These are phyloP conservation scores for Lasiosphaeris hirsuta DNA, from an alignment of 495 filamentous ascomycete species.

Conservation along the genomic window DNA sequence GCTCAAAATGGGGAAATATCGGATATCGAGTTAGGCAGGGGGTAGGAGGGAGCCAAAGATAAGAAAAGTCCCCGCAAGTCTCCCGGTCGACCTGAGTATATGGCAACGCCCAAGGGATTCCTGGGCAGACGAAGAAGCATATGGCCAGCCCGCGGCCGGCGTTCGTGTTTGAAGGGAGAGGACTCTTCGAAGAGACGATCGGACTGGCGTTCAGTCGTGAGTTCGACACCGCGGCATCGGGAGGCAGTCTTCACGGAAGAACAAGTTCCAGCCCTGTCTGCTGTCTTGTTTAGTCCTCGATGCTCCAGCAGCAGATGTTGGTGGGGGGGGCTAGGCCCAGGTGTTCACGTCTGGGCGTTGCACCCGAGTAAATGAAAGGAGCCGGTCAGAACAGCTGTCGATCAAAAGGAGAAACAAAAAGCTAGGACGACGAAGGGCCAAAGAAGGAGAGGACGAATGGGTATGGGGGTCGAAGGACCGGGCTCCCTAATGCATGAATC, in stretches of 20 bases:
- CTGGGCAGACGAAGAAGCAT: constrained; percentile 1
- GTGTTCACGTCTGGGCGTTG: constrained; percentile 13
- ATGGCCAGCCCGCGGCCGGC: constrained; percentile 2
- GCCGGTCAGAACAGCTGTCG: constrained; percentile 18
- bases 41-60: not conserved
- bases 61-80: not conserved
- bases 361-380: constrained; percentile 14
- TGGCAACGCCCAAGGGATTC: not conserved
- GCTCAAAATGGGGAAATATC: not conserved
- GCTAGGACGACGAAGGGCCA: constrained; percentile 15
- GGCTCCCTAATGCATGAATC: constrained; percentile 31
- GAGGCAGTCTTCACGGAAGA: constrained; percentile 1
- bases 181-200: not conserved
- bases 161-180: not conserved
- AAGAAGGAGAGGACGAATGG: constrained; percentile 16
- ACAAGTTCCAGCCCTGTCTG: not conserved
- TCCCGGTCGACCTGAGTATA: too few species aligned
- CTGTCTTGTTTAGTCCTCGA: not conserved
- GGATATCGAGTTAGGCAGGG: not conserved
- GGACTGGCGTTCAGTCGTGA: not conserved
- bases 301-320: not conserved
- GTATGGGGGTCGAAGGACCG: constrained; percentile 23
- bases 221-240: not conserved
- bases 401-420: constrained; percentile 19
- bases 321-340: not conserved